phyloP scores from a whole-genome alignment of 2,329 filamentous ascomycete species.

The Penicillium olsonii region DNA sequence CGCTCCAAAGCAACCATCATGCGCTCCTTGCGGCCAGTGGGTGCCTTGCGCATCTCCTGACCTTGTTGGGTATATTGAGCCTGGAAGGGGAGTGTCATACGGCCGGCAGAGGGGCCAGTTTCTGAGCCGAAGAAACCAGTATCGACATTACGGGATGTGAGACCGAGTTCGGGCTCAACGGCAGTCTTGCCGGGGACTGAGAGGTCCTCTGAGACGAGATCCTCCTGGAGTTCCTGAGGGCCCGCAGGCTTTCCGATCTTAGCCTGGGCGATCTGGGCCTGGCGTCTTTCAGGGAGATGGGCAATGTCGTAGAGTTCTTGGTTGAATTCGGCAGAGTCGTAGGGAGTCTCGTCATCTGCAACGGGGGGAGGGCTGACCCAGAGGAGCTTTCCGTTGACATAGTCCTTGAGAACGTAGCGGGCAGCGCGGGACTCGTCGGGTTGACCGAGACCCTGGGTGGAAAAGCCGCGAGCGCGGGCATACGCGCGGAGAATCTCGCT shows the following conservation, averaged over 20 bases:
- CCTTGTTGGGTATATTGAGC: slow-evolving; percentile 87
- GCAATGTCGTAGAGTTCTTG: slow-evolving; percentile 79
- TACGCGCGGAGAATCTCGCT: slow-evolving; percentile 85
- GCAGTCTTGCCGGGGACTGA: slow-evolving; percentile 6
- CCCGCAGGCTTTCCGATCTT: slow-evolving; percentile 45
- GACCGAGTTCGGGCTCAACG: slow-evolving; percentile 55
- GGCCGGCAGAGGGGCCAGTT: slow-evolving; percentile 60
- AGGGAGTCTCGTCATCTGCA: slow-evolving; percentile 40
- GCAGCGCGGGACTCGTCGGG: slow-evolving; percentile 93
- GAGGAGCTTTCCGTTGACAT: slow-evolving; percentile 92
- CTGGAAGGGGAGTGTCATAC: slow-evolving; percentile 79
- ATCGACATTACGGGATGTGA: slow-evolving; percentile 77
- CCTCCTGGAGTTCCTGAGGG: slow-evolving; percentile 32
- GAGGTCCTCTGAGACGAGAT: slow-evolving; percentile 30
- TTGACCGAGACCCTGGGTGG: slow-evolving; percentile 83
- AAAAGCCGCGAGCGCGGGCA: slow-evolving; percentile 84
- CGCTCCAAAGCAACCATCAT: slow-evolving; percentile 81
- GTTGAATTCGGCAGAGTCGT: slow-evolving; percentile 80
- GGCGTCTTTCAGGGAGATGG: slow-evolving; percentile 80
- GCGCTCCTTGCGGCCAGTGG: slow-evolving; percentile 79
- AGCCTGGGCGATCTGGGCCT: slow-evolving; percentile 57
- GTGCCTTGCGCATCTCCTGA: slow-evolving; percentile 66
- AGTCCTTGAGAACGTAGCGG: slow-evolving; percentile 89
- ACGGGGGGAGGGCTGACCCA: slow-evolving; percentile 83
- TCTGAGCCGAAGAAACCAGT: slow-evolving; percentile 81